These are phyloP conservation scores for Arctium lappa DNA, from an alignment of 129 eudicot genomes.

Conservation along the genomic window DNA sequence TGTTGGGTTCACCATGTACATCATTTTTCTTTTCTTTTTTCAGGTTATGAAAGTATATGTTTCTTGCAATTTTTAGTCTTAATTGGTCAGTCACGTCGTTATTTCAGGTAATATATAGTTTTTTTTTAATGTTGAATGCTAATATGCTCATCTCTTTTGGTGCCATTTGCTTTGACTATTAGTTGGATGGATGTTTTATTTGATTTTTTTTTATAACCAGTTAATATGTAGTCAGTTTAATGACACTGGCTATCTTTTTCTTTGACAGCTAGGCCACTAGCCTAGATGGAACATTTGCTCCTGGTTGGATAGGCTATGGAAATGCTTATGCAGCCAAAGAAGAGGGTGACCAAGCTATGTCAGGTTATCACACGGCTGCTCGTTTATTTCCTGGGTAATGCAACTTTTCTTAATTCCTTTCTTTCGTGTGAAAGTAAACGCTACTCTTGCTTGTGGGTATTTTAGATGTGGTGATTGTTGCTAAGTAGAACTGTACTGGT, in stretches of 20 bases:
- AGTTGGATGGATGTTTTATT: not conserved
- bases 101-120: conserved; percentile 61
- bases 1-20: no score
- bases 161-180: not conserved
- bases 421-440: not conserved
- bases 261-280: conserved; percentile 84
- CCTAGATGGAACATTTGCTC: conserved; percentile 85
- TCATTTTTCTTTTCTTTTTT: no score
- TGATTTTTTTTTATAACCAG: not conserved
- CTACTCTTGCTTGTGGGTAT: not conserved
- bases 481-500: not conserved
- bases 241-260: not conserved
- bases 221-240: not conserved
- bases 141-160: not conserved
- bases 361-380: conserved; percentile 93
- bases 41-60: not conserved
- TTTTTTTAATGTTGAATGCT: not conserved
- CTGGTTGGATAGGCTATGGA: conserved; percentile 95
- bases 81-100: conserved; percentile 94
- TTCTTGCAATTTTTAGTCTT: not conserved
- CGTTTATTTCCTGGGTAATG: conserved; percentile 97
- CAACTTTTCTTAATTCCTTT: not conserved
- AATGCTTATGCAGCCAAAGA: conserved; percentile 98
- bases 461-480: not conserved
- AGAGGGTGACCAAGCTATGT: conserved; percentile 99